Base-by-base conservation (phyloP, 495 filamentous ascomycete genomes). In the Neurospora africana region DNA sequence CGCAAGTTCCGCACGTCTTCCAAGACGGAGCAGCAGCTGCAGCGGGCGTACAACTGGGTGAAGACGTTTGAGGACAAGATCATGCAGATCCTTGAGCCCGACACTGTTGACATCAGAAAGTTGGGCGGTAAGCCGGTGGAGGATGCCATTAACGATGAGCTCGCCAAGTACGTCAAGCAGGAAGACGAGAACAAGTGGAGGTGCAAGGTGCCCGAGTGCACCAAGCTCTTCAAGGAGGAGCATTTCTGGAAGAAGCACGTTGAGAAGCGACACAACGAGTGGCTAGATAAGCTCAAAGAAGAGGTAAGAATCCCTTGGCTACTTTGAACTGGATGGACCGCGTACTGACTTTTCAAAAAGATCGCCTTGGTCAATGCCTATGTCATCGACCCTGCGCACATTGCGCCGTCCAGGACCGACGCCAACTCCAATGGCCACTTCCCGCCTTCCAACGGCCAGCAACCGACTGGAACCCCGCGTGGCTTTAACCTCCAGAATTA, bases 31-130 rank as follows among this genome's bases (percentile, higher is more conserved):
- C 91, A 95, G 76, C 96, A 98, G 81, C 87, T 98, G 38, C 91
- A 93, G 78, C 89, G 96, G 58, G 96, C 95, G 1, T 97, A 93
- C 83, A 99, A 99, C 76, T 98, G 96, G 96, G 97, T 98, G n/a
- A 95, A 91, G 82, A 97, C 94, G 0, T 99, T 97, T 76, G 95
- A 99, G 78, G 95, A 99, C 75, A 99, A 98, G 84, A 86, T 98
- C 70, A 84, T 92, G 78, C 93, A 95, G 79, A 91, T 97, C 47
- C 84, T 99, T 23, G 94, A 98, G 77, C 95, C 95, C 7, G 92
- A 97, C 36, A 89, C 88, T 71, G 92, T 92, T 43, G 93, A 97
- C 76, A 83, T 98, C 68, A 83, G 84, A 67, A 98, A 97, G 81
- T 87, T 99, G 33, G 95, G 96, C 58, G 95, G 95, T 9, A 95